phyloP scores from a whole-genome alignment of 495 filamentous ascomycete species.

The Bacidia gigantensis region DNA sequence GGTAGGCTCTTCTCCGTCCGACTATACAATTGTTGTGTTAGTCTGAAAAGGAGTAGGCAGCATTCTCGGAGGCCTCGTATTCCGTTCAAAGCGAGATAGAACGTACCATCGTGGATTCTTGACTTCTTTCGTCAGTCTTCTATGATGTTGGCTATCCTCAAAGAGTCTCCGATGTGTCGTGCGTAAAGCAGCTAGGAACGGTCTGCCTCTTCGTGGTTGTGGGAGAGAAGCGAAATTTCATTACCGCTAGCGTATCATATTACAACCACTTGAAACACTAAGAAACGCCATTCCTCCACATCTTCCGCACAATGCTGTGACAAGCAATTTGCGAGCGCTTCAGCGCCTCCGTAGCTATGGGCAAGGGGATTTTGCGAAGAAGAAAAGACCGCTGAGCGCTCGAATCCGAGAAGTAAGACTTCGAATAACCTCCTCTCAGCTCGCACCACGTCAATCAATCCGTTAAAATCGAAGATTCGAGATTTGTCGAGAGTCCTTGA shows the following conservation, averaged over 20 bases:
- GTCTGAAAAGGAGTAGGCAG: slow-evolving; percentile 2
- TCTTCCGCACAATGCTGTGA: background rate
- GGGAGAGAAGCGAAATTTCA: slow-evolving; percentile 13
- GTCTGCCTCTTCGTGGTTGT: slow-evolving; percentile 6
- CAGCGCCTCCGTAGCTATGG: background rate
- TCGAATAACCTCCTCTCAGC: background rate
- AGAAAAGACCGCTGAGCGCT: background rate
- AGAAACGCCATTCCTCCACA: background rate
- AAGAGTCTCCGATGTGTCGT: slow-evolving; percentile 32
- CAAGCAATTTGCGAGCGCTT: background rate
- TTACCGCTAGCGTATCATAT: background rate
- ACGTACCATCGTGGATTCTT: slow-evolving; percentile 26
- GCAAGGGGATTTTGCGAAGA: background rate
- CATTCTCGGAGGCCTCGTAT: slow-evolving; percentile 1
- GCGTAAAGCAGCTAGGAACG: slow-evolving; percentile 1
- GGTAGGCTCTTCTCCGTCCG: slow-evolving; percentile 79
- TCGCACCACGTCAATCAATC: slow-evolving; percentile 13
- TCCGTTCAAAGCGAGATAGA: background rate
- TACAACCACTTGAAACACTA: background rate
- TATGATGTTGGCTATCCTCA: slow-evolving; percentile 49
- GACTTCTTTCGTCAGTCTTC: slow-evolving; percentile 22
- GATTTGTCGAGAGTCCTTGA: slow-evolving; percentile 50
- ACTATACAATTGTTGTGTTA: slow-evolving; percentile 28
- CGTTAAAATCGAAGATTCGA: slow-evolving; percentile 28
- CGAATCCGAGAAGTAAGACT: background rate